Evolutionary conservation across 176 grass and related monocot species (phyloP).

Genomic region (Alloteropsis semialata): DNA sequence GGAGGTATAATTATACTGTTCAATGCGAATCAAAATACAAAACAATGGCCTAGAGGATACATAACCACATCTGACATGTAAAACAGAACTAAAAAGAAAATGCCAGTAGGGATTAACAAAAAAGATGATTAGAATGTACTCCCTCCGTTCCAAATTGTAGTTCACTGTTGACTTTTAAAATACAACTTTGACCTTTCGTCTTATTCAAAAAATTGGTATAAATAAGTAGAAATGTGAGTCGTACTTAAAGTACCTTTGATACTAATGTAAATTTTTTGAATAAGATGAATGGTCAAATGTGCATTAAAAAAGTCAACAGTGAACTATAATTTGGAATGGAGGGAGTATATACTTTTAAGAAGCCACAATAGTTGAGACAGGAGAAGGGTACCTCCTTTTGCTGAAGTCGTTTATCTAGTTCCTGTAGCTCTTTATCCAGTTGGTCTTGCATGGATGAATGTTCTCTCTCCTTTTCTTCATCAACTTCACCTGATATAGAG

Average conservation of each 20-base stretch:
- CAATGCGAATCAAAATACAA: slow-evolving; percentile 1
- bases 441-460: slow-evolving; percentile 81
- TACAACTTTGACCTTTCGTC: too few relatives aligned
- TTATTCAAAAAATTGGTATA: too few relatives aligned
- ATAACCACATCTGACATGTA: neutral
- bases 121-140: neutral
- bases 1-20: slow-evolving; percentile 28
- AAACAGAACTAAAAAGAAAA: neutral
- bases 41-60: neutral
- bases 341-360: neutral
- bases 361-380: neutral
- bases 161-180: too few relatives aligned
- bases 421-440: slow-evolving; percentile 88
- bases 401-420: slow-evolving; percentile 80
- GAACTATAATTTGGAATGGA: too few relatives aligned
- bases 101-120: neutral
- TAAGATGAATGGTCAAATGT: too few relatives aligned
- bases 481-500: slow-evolving; percentile 51
- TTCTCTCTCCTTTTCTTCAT: slow-evolving; percentile 90
- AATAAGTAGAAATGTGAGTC: too few relatives aligned
- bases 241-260: too few relatives aligned
- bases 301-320: too few relatives aligned
- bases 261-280: too few relatives aligned
- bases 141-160: too few relatives aligned
- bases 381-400: slow-evolving; percentile 79